Evolutionary conservation across 2,329 filamentous ascomycete genomes (phyloP), one percentile per base, ranked within the genome.

Genomic region (Ophiostoma australiae): DNA sequence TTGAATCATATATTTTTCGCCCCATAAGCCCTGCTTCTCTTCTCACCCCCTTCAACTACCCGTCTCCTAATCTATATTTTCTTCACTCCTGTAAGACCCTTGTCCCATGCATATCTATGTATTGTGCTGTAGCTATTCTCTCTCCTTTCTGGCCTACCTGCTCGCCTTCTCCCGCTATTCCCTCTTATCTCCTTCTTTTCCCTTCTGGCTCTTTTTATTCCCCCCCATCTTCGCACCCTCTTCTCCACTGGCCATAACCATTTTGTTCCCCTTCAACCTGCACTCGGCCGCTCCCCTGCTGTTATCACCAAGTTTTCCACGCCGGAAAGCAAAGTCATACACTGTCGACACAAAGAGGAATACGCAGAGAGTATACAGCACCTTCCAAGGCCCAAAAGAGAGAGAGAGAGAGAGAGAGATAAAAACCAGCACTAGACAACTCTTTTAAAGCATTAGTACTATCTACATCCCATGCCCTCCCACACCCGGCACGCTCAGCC

Each of bases 401-500:
- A 52, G 63, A 68, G 61, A 69, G 31, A 55, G 20, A 63, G 8
- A 33, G 6, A 61, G 58, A 48, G 27, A 39, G 48, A 68, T n/a
- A 66, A 31, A 61, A 17, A 70, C 44, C 17, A 17, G 17, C 8
- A 27, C 8, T 39, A 70, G 13, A 69, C 10, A 69, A 66, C 27
- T 7, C 20, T 48, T 31, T 27, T 33, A 33, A 63, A 11, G 27
- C n/a, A 27, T 27, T 48, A 48, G 44, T 58, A 23, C 52, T 58
- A 27, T 27, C 52, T 11, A 11, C 52, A 27, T n/a, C 52, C 69
- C 69, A 52, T 68, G 52, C 69, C 63, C 58, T 70, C 71, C 66
- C 63, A 48, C 27, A 52, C 67, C 70, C 70, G 55, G 33, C 72
- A 58, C 73, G 58, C 72, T 72, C 72, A 75, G 73, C 74, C 73